phyloP scores from a whole-genome alignment of 1,284 basidiomycete genomes.

The Peniophora sp. region DNA sequence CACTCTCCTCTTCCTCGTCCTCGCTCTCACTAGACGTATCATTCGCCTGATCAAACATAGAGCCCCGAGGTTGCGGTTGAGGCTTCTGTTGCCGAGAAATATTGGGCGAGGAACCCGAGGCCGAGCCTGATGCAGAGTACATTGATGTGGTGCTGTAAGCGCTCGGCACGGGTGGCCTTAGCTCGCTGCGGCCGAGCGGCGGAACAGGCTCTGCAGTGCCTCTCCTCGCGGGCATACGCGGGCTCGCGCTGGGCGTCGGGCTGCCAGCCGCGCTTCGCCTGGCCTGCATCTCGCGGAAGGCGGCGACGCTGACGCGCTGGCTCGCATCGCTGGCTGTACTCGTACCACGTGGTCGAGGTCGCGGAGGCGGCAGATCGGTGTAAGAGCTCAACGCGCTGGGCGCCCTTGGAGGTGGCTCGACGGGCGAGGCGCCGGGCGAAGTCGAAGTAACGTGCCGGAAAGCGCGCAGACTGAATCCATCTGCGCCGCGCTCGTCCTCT shows the following conservation, averaged over 20 bases:
- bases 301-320: conserved; percentile 69
- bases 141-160: too few species aligned
- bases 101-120: too few species aligned
- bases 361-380: conserved; percentile 20
- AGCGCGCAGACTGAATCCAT: conserved; percentile 49
- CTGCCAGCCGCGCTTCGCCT: conserved; percentile 53
- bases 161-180: too few species aligned
- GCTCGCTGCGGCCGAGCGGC: too few species aligned
- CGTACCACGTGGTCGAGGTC: conserved; percentile 42
- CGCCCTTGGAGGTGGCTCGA: conserved; percentile 16
- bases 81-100: not conserved
- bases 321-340: conserved; percentile 57
- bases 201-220: not conserved
- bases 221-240: conserved; percentile 3
- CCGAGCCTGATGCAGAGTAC: too few species aligned
- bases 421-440: conserved; percentile 21
- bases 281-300: conserved; percentile 69
- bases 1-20: not conserved
- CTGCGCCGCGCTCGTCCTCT: conserved; percentile 12
- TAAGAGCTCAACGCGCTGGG: conserved; percentile 2
- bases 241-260: conserved; percentile 31
- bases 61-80: not conserved
- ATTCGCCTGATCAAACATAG: not conserved
- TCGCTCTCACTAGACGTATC: not conserved
- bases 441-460: conserved; percentile 54